Evolutionary conservation across 2,329 filamentous ascomycete genomes (phyloP), one percentile per base, ranked within the genome.

Genomic region (Neopestalotiopsis sp.): DNA sequence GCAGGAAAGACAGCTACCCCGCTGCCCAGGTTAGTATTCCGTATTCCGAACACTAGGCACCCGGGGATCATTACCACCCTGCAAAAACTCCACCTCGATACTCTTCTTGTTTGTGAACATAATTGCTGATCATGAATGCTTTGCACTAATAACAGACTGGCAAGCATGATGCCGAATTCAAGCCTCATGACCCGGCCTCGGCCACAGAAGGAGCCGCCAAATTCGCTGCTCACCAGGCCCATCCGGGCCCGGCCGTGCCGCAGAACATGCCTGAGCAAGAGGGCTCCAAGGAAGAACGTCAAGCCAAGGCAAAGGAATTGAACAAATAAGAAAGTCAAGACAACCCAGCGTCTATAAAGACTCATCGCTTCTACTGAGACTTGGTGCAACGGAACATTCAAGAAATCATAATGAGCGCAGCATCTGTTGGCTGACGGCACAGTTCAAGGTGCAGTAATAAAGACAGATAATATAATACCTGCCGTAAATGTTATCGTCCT

Each of bases 241-340:
- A 87, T 65, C 89, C 88, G 13, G 89, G 89, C 42, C 89, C 89
- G 17, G 89, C 82, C 34, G 74, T 89, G 32, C 82, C 87, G 20
- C 79, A 88, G 71, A 82, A 86, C 70, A 85, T 89, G 81, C 84
- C 85, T 17, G 80, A 86, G 65, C 78, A 87, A 77, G 88, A 91
- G 81, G 89, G 88, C 17, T 89, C 87, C 69, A 92, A 91, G 80
- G 91, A 92, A 78, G 91, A 94, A 75, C 87, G 91, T 67, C 83
- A 86, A 75, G 89, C 87, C 13, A 90, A 88, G 78, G 90, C 89
- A 70, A 83, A 89, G 77, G 88, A 88, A 75, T 74, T 94, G 79
- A 93, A 93, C 84, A 89, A 91, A 76, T 81, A 79, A 68, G 24
- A 24, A 17, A 20, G 7, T 38, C 40, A 14, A n/a, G 59, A 9